A percentile compares a stretch with the other conserved stretches of the same genome.
phyloP scores from a whole-genome alignment of 1,284 basidiomycete species.

The Sporisorium iseilematis-ciliati region DNA sequence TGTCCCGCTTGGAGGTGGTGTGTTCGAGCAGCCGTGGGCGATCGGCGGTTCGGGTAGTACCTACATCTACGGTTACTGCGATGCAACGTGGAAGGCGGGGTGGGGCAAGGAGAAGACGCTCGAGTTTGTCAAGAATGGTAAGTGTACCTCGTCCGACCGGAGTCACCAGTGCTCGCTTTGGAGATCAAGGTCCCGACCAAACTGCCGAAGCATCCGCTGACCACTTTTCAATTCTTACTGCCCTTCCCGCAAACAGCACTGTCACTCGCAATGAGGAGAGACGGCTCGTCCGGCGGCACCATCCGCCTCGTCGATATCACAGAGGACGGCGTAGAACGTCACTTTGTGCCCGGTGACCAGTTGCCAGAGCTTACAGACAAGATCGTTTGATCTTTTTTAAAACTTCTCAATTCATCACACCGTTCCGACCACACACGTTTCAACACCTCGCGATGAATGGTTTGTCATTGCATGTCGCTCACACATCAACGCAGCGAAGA shows the following conservation, averaged over 20 bases:
- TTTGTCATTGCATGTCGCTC: background rate
- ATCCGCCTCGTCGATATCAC: constrained; percentile 98
- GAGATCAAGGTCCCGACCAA: too few relatives aligned
- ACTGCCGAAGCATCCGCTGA: background rate
- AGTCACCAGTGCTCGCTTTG: too few relatives aligned
- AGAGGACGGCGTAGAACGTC: constrained; percentile 86
- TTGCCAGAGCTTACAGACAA: constrained; percentile 58
- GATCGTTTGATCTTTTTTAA: constrained; percentile 51
- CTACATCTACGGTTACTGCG: constrained; percentile 99
- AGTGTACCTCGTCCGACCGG: too few relatives aligned
- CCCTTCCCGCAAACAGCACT: constrained; percentile 74
- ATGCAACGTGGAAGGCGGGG: constrained; percentile 95
- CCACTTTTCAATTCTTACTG: constrained; percentile 1
- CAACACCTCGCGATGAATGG: background rate
- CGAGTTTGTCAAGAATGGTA: constrained; percentile 91
- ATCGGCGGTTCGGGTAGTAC: constrained; percentile 83
- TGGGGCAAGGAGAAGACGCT: constrained; percentile 92
- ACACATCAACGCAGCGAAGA: constrained; percentile 32
- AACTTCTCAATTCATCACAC: background rate
- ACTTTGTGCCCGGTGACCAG: constrained; percentile 88
- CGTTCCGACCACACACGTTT: background rate
- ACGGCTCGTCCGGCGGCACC: constrained; percentile 96
- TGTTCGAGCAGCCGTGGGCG: constrained; percentile 67
- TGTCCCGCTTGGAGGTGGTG: constrained; percentile 71
- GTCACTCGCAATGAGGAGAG: constrained; percentile 94